phyloP scores from a whole-genome alignment of 2,329 filamentous ascomycete genomes.

The Hymenoscyphus occultus region DNA sequence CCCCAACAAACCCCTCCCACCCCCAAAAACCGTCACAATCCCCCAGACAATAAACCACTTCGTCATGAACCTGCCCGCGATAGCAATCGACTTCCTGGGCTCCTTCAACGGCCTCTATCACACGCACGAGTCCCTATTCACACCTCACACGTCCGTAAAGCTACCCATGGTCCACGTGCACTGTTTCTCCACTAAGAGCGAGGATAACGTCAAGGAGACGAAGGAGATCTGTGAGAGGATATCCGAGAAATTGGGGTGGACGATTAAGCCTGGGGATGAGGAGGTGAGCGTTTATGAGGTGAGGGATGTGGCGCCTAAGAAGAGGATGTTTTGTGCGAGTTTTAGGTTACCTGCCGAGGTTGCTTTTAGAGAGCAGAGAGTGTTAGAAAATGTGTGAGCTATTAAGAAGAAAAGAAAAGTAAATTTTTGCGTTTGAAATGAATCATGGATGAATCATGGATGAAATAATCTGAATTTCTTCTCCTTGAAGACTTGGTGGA shows the following conservation, averaged over 20 bases:
- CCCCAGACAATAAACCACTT: slow-evolving; percentile 85
- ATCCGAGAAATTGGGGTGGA: slow-evolving; percentile 45
- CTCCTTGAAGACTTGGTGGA: not conserved
- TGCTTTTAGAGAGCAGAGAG: slow-evolving; percentile 56
- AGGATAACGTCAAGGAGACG: slow-evolving; percentile 63
- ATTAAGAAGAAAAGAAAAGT: not conserved
- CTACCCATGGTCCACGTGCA: slow-evolving; percentile 90
- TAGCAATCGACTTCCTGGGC: slow-evolving; percentile 77
- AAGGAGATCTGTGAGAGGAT: slow-evolving; percentile 65
- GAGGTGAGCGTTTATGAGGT: slow-evolving; percentile 65
- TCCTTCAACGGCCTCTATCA: slow-evolving; percentile 76
- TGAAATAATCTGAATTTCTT: not conserved
- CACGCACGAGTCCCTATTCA: slow-evolving; percentile 64
- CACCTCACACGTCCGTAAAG: slow-evolving; percentile 53
- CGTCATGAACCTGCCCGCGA: slow-evolving; percentile 95
- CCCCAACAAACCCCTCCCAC: slow-evolving; percentile 35
- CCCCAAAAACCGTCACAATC: slow-evolving; percentile 48
- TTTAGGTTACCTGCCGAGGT: slow-evolving; percentile 82
- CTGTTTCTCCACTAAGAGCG: slow-evolving; percentile 83
- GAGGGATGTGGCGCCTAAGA: slow-evolving; percentile 85
- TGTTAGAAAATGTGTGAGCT: not conserved
- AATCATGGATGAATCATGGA: not conserved
- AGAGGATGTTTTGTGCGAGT: slow-evolving; percentile 94
- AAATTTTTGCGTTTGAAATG: not conserved
- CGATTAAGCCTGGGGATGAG: slow-evolving; percentile 43